Evolutionary conservation across 805 yeast genomes (phyloP).

Genomic region (Peterozyma toletana): DNA sequence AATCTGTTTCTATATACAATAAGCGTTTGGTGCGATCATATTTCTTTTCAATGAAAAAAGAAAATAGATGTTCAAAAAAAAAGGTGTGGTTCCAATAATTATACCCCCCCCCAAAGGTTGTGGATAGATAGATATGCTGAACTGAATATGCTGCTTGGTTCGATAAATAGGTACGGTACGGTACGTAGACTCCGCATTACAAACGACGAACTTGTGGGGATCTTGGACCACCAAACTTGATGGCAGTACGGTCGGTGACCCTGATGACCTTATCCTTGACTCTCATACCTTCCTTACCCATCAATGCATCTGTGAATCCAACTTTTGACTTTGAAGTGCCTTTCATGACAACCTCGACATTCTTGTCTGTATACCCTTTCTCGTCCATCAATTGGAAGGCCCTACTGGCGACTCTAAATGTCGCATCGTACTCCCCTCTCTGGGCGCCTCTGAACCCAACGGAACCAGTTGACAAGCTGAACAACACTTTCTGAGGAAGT

Average conservation of each 20-base stretch:
- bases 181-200: slow-evolving; percentile 21
- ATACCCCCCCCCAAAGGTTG: neutral
- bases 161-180: neutral
- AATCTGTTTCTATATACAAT: no score
- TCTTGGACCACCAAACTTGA: slow-evolving; percentile 90
- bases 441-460: slow-evolving; percentile 86
- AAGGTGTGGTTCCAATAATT: no score
- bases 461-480: slow-evolving; percentile 73
- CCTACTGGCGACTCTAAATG: slow-evolving; percentile 73
- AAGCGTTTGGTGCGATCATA: no score
- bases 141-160: neutral
- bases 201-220: slow-evolving; percentile 78
- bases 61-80: no score
- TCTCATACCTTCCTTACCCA: slow-evolving; percentile 79
- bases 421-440: slow-evolving; percentile 90
- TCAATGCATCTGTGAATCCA: slow-evolving; percentile 76
- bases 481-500: slow-evolving; percentile 67
- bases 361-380: slow-evolving; percentile 45
- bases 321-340: slow-evolving; percentile 87
- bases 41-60: no score
- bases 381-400: slow-evolving; percentile 69
- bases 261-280: slow-evolving; percentile 63
- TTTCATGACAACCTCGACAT: slow-evolving; percentile 70
- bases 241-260: slow-evolving; percentile 69
- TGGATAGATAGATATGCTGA: neutral